Evolutionary conservation across 441 rosid genomes (phyloP).

Genomic region (Euphorbia corollata): DNA sequence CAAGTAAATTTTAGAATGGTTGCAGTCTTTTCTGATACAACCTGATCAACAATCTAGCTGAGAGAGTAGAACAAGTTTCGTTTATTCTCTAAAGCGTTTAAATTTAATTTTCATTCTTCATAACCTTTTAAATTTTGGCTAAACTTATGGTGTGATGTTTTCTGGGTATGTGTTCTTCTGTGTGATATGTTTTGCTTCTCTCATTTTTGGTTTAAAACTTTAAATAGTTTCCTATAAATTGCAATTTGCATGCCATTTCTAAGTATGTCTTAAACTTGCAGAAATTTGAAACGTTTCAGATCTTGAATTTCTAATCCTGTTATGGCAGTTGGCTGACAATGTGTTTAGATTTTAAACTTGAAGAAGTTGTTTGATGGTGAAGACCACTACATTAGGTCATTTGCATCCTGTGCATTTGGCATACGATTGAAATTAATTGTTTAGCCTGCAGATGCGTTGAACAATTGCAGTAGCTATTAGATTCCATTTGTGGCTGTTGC

Average conservation of each 20-base stretch:
- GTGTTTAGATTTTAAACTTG: conserved; percentile 5
- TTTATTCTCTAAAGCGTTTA: background rate
- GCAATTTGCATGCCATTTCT: background rate
- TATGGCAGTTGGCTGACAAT: background rate
- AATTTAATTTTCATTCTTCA: background rate
- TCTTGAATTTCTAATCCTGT: background rate
- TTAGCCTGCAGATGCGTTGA: conserved; percentile 15
- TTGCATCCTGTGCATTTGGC: conserved; percentile 9
- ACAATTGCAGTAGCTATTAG: conserved; percentile 3
- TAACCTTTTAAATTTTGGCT: background rate
- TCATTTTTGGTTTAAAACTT: no score
- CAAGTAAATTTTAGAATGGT: conserved; percentile 2
- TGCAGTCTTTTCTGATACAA: background rate
- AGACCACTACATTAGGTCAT: conserved; percentile 3
- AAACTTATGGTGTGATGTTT: background rate
- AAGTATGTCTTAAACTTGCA: background rate
- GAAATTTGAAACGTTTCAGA: background rate
- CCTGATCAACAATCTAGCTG: background rate
- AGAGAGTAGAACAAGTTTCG: background rate
- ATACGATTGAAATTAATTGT: background rate
- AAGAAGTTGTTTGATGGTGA: conserved; percentile 9
- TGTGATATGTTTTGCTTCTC: background rate
- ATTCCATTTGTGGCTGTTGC: background rate
- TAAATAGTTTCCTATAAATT: no score
- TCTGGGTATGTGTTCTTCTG: background rate